These are phyloP conservation scores for Erythrophleum fordii DNA, from an alignment of 306 rosid genomes.

Conservation along the genomic window DNA sequence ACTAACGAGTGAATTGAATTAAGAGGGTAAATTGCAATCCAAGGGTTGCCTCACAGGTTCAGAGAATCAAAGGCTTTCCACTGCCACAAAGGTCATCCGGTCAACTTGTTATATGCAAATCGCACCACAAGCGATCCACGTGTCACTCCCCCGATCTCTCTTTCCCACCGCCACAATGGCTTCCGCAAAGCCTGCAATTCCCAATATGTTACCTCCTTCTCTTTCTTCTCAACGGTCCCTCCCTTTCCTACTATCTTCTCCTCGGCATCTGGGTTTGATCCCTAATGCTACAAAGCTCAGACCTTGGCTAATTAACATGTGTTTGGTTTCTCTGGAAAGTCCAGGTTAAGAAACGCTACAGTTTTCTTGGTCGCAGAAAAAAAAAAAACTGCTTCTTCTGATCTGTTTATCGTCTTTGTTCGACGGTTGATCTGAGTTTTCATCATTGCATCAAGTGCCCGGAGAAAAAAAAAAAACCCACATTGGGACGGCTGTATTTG, in stretches of 20 bases:
- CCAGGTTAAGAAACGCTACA: conserved; percentile 15
- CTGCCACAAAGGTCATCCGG: neutral
- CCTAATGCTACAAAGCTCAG: conserved; percentile 12
- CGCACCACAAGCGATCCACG: conserved; percentile 40
- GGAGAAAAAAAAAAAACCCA: neutral
- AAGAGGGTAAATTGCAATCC: neutral
- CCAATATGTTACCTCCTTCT: conserved; percentile 41
- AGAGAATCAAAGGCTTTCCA: conserved; percentile 1
- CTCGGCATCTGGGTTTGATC: conserved; percentile 37
- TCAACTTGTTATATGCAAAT: conserved; percentile 37
- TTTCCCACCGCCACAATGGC: conserved; percentile 50
- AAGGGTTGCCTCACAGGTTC: conserved; percentile 15
- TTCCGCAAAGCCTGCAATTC: conserved; percentile 59
- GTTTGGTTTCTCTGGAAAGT: conserved; percentile 26
- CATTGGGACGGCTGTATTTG: conserved; percentile 42
- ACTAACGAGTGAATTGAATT: too few relatives aligned
- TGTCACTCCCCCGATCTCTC: conserved; percentile 47
- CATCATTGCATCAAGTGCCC: conserved; percentile 49
- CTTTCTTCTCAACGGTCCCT: conserved; percentile 50
- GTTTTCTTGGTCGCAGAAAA: neutral
- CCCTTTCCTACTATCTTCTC: conserved; percentile 35
- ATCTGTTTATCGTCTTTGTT: conserved; percentile 29
- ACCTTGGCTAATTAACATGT: conserved; percentile 28
- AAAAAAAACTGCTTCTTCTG: conserved; percentile 11
- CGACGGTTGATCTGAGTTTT: neutral